These are phyloP conservation scores for Solanum peruvianum DNA, from an alignment of 257 asterid species.

Conservation along the genomic window DNA sequence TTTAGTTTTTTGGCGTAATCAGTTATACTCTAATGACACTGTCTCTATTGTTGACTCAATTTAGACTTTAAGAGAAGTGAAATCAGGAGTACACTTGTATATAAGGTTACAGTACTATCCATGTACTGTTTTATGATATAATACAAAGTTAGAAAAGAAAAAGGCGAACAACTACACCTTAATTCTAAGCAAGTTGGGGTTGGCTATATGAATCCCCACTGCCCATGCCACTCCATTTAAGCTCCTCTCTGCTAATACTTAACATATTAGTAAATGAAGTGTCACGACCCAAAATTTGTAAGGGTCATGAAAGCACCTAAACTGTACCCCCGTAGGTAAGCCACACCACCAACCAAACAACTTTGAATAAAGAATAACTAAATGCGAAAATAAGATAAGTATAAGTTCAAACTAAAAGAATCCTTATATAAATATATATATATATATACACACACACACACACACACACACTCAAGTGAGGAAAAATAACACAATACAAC, in stretches of 20 bases:
- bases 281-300: neutral
- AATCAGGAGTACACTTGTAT: no score
- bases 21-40: no score
- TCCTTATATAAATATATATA: neutral
- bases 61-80: no score
- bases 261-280: neutral
- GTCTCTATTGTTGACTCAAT: no score
- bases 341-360: neutral
- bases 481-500: neutral
- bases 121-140: no score
- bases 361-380: neutral
- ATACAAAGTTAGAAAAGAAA: no score
- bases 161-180: neutral
- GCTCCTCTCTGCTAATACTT: neutral
- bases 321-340: neutral
- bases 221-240: neutral
- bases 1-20: no score
- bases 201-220: neutral
- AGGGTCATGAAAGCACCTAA: neutral
- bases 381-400: neutral
- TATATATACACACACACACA: no score
- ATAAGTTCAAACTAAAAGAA: neutral
- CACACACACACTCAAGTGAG: neutral
- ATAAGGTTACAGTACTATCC: no score
- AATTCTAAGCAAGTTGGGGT: neutral